Base-by-base conservation (phyloP, 1,284 basidiomycete species). In the Trametes pubescens region DNA sequence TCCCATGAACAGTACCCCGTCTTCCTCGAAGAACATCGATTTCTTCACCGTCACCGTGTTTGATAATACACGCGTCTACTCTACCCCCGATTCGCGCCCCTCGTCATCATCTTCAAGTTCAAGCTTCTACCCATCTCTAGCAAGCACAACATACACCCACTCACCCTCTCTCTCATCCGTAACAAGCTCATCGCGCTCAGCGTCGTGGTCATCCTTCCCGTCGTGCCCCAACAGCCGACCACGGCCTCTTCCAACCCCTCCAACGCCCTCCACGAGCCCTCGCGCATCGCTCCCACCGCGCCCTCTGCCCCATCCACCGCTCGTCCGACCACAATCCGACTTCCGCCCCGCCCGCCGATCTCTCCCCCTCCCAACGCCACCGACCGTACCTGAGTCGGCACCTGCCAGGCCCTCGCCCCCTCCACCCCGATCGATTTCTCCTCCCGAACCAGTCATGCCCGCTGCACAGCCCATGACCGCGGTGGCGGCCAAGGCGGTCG, bases 71-170 rank as follows among this genome's bases (percentile, higher is more conserved):
- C 32, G 34, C 43, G 26, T 54, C 13, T 34, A 37, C n/a, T 56
- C 62, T 13, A 52, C 34, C 21, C 29, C 51, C 2, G 61, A 57
- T 5, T 68, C 67, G 47, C 65, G 65, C 32, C 65, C 67, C 8
- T 65, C 60, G 2, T 65, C 67, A 5, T 65, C 67, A 22, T 69
- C 67, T 11, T 69, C 67, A 1, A 63, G 37, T n/a, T 59, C 60
- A 10, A 61, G 57, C 57, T n/a, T n/a, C n/a, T 64, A 48, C n/a
- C 49, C 52, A n/a, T 54, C 58, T 21, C 34, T 51, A 0, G n/a
- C 58, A 16, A 34, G 51, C 49, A 26, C 60, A n/a, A 34, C 26
- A 24, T 53, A 51, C 46, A 48, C 56, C 40, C 46, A 51, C 57
- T 49, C 52, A 2, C 35, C 59, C n/a, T n/a, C n/a, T 29, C 1